phyloP scores from a whole-genome alignment of 495 filamentous ascomycete species.

The Talaromyces stipitatus region DNA sequence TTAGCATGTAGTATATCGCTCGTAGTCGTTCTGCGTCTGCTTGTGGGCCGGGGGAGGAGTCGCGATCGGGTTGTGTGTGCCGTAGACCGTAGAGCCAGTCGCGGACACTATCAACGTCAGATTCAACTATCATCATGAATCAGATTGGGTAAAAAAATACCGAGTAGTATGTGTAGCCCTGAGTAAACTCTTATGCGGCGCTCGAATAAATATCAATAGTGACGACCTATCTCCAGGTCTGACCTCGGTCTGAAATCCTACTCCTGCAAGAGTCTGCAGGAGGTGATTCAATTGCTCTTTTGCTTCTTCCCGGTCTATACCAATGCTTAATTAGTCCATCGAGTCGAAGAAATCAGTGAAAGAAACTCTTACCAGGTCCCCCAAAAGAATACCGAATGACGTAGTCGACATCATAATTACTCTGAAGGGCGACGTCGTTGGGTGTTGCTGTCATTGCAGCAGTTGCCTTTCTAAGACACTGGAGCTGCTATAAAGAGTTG shows the following conservation, averaged over 20 bases:
- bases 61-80: constrained; percentile 59
- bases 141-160: constrained; percentile 25
- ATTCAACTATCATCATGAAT: constrained; percentile 2
- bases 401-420: constrained; percentile 80
- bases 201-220: constrained; percentile 75
- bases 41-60: constrained; percentile 62
- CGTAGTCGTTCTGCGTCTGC: constrained; percentile 85
- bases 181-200: constrained; percentile 35
- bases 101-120: constrained; percentile 53
- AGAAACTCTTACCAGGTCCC: constrained; percentile 42
- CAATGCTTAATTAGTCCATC: constrained; percentile 5
- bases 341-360: no score
- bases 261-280: constrained; percentile 57
- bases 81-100: constrained; percentile 96
- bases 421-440: constrained; percentile 24
- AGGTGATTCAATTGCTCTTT: constrained; percentile 67
- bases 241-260: constrained; percentile 80
- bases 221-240: constrained; percentile 70
- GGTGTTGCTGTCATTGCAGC: constrained; percentile 4
- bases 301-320: constrained; percentile 57
- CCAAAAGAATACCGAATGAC: constrained; percentile 76
- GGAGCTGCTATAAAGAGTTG: neutral
- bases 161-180: constrained; percentile 60
- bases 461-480: neutral
- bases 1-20: constrained; percentile 80